A percentile compares a stretch with the other conserved stretches of the same genome.
phyloP scores from a whole-genome alignment of 352 stramenopile genomes.

The Phytophthora brassicae region DNA sequence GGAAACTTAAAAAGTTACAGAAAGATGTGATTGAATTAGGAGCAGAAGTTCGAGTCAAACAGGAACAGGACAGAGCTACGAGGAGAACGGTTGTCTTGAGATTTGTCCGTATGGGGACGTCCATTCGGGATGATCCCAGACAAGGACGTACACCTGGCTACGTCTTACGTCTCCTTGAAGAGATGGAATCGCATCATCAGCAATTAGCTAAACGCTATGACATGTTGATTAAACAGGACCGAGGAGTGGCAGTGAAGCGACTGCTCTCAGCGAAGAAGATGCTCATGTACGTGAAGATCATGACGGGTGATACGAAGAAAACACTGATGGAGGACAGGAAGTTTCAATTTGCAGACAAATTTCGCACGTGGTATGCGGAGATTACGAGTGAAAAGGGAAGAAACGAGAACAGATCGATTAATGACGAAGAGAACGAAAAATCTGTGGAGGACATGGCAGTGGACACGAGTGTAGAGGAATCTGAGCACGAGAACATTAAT shows the following conservation, averaged over 20 bases:
- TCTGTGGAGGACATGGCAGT: slow-evolving; percentile 31
- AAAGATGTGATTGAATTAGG: slow-evolving; percentile 37
- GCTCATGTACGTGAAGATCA: slow-evolving; percentile 58
- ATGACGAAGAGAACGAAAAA: slow-evolving; percentile 4
- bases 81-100: slow-evolving; percentile 41
- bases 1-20: slow-evolving; percentile 45
- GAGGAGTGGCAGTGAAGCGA: slow-evolving; percentile 41
- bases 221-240: slow-evolving; percentile 37
- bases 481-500: slow-evolving; percentile 8
- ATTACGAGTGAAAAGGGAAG: slow-evolving; percentile 17
- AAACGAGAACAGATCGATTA: slow-evolving; percentile 15
- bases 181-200: slow-evolving; percentile 37
- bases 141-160: slow-evolving; percentile 41
- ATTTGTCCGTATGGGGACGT: slow-evolving; percentile 59
- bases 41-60: slow-evolving; percentile 11
- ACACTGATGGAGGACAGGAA: slow-evolving; percentile 42
- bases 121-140: slow-evolving; percentile 38
- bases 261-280: slow-evolving; percentile 67
- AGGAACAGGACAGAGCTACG: slow-evolving; percentile 24
- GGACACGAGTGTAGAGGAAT: slow-evolving; percentile 21
- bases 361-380: slow-evolving; percentile 51
- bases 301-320: slow-evolving; percentile 31
- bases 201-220: slow-evolving; percentile 44
- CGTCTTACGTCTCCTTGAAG: slow-evolving; percentile 51
- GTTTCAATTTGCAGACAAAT: slow-evolving; percentile 57